These are phyloP conservation scores for Vicia faba DNA, from an alignment of 306 rosid genomes.

Conservation along the genomic window DNA sequence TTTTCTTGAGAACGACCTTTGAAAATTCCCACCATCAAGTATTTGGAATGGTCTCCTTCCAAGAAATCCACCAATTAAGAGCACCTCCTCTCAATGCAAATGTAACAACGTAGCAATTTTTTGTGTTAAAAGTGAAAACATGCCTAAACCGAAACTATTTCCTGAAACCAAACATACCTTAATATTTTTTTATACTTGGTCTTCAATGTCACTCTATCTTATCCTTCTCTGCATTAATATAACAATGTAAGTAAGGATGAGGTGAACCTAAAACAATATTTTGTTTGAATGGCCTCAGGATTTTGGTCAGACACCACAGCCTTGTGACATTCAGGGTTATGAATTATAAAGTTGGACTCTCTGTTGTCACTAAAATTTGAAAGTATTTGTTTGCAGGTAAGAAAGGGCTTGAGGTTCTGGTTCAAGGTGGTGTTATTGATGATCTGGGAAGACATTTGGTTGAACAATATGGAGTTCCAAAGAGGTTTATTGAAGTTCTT, in stretches of 20 bases:
- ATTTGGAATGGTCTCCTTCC: too few species aligned
- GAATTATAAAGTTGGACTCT: neutral
- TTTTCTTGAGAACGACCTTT: too few species aligned
- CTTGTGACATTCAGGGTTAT: neutral
- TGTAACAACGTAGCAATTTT: neutral
- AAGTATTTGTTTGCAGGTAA: slow-evolving; percentile 57
- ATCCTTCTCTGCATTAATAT: neutral
- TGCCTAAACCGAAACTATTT: neutral
- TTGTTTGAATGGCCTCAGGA: slow-evolving; percentile 18
- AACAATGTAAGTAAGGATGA: neutral
- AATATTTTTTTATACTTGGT: neutral
- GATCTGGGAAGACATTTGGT: slow-evolving; percentile 79
- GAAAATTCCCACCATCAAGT: too few species aligned
- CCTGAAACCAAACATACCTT: neutral
- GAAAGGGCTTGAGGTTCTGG: slow-evolving; percentile 83
- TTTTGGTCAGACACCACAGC: neutral
- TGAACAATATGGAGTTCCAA: slow-evolving; percentile 89
- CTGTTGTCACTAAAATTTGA: slow-evolving; percentile 1
- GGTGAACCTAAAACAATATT: neutral
- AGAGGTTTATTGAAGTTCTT: slow-evolving; percentile 86
- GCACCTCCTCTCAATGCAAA: too few species aligned
- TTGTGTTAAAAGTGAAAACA: neutral
- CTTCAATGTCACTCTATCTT: neutral
- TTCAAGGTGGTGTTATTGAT: slow-evolving; percentile 95
- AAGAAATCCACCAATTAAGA: too few species aligned